These are phyloP conservation scores for Angophora floribunda DNA, from an alignment of 345 rosid genomes.

Conservation along the genomic window DNA sequence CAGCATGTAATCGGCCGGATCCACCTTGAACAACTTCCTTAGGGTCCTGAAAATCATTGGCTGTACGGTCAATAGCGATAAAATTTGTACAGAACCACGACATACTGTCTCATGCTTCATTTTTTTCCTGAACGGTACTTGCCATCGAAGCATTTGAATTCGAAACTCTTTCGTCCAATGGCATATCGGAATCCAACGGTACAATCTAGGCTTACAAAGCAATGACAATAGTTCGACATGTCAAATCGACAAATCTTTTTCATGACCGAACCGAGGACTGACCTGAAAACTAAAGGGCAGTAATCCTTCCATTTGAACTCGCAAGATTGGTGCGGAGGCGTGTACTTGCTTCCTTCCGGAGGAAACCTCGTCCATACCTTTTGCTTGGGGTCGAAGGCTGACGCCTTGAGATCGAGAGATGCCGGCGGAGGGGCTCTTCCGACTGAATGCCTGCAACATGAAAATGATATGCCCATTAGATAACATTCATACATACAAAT, in stretches of 20 bases:
- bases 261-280: neutral
- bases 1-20: constrained; percentile 92
- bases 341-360: constrained; percentile 79
- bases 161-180: neutral
- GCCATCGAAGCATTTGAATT: neutral
- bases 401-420: constrained; percentile 72
- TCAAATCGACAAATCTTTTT: neutral
- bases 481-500: neutral
- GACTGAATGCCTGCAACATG: constrained; percentile 51
- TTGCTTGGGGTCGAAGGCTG: constrained; percentile 91
- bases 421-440: constrained; percentile 73
- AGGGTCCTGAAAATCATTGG: constrained; percentile 40
- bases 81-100: neutral
- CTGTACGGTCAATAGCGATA: neutral
- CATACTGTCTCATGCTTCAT: neutral
- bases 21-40: constrained; percentile 90
- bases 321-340: constrained; percentile 82
- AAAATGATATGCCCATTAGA: neutral
- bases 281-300: constrained; percentile 98
- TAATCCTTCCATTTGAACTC: constrained; percentile 98
- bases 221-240: neutral
- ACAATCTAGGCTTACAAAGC: neutral
- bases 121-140: neutral
- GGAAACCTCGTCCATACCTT: constrained; percentile 95
- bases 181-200: neutral